These are phyloP conservation scores for Yamadazyma kitorensis DNA, from an alignment of 805 yeast species.

Conservation along the genomic window DNA sequence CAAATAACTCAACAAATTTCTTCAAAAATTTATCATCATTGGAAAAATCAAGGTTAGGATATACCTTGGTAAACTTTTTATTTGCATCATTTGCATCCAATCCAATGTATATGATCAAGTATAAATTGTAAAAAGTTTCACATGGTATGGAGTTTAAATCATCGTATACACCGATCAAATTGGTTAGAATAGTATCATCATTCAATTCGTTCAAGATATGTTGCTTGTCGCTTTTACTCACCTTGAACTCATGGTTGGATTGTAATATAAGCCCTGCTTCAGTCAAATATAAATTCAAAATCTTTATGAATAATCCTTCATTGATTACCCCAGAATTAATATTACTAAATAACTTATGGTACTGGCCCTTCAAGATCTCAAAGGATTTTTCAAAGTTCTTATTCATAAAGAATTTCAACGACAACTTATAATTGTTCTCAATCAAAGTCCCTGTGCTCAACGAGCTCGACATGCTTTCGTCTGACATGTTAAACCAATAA, in stretches of 20 bases:
- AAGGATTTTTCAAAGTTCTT: conserved; percentile 34
- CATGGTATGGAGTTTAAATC: conserved; percentile 23
- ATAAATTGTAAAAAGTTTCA: conserved; percentile 32
- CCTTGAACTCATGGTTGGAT: conserved; percentile 9
- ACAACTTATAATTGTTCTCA: conserved; percentile 25
- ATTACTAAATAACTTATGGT: conserved; percentile 19
- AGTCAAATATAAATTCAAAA: conserved; percentile 33
- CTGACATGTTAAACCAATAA: too few species aligned
- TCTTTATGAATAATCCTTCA: conserved; percentile 30
- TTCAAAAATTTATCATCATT: conserved; percentile 9
- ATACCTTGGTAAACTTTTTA: conserved; percentile 8
- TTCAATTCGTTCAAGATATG: conserved; percentile 14
- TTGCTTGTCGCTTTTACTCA: conserved; percentile 10
- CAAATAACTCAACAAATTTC: conserved; percentile 30
- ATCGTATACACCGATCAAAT: conserved; percentile 19
- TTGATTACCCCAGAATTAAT: conserved; percentile 21
- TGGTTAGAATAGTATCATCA: conserved; percentile 16
- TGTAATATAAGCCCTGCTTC: conserved; percentile 26
- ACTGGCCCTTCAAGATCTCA: conserved; percentile 21
- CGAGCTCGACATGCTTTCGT: conserved; percentile 4
- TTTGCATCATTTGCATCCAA: conserved; percentile 14
- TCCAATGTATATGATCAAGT: conserved; percentile 28
- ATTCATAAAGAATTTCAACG: conserved; percentile 39
- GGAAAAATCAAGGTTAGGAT: conserved; percentile 11
- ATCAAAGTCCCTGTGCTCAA: conserved; percentile 8